Evolutionary conservation across 225 moss, liverwort and hornwort species (phyloP), one percentile per base, ranked within the genome.

Genomic region (Neckera pumila): DNA sequence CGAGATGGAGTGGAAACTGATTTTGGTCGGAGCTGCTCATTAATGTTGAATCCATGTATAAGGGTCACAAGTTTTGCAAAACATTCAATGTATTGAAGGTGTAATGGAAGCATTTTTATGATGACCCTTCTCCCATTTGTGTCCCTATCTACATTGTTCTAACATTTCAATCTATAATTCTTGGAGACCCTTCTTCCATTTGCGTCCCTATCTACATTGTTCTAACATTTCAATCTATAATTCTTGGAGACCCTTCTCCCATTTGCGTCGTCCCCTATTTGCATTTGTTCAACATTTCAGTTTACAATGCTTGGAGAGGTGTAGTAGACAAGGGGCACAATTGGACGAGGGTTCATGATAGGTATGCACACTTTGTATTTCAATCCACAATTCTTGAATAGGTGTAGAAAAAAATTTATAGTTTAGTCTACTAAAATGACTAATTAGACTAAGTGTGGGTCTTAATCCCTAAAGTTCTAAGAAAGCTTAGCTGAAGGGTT

Each of bases 101-200:
- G 6, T 9, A 23, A 9, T 1, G 3, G 2, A 36, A n/a, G n/a
- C n/a, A 36, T 36, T 77, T 6, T 2, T 23, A 9, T 3, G 9
- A 77, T 77, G 54, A 22, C 3, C 12, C 9, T 3, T 21, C 33
- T 23, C 54, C 23, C 36, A 77, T 77, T 77, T 77, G 36, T 2
- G 0, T 36, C 15, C 6, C 6, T 23, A 36, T 77, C 12, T 77
- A 36, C 25, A 25, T 25, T 2, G 15, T 5, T 54, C 9, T 6
- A 22, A 23, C 6, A 23, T 54, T 54, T 9, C 0, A 25, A 0
- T 21, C 14, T 49, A 49, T 12, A 49, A 3, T 49, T 8, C 14
- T 49, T 49, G 49, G n/a, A n/a, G 54, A 22, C 3, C 12, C 9
- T 3, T 21, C 33, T 23, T 36, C 23, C 36, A 77, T 77, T 77